phyloP scores from a whole-genome alignment of 331 rosid genomes.

The Rosa hybrid region DNA sequence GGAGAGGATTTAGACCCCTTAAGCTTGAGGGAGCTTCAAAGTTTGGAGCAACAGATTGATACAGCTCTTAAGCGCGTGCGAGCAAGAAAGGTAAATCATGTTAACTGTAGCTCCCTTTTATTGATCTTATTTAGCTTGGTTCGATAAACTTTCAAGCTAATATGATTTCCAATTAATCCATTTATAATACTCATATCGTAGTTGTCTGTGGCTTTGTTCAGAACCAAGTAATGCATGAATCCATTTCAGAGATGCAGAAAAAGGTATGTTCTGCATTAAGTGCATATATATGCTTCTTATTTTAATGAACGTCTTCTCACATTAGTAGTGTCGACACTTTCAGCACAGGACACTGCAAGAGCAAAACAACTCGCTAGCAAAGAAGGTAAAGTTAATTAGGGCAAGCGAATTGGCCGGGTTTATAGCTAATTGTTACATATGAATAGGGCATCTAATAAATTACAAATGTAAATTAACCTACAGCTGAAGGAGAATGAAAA shows the following conservation, averaged over 20 bases:
- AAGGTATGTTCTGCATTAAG: conserved; percentile 41
- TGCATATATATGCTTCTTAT: not conserved
- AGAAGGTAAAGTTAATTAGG: conserved; percentile 41
- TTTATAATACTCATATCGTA: not conserved
- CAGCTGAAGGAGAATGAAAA: conserved; percentile 65
- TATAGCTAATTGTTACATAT: not conserved
- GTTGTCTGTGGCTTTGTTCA: conserved; percentile 24
- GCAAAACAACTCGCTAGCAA: conserved; percentile 57
- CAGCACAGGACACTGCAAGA: conserved; percentile 65
- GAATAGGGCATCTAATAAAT: not conserved
- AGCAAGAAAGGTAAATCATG: conserved; percentile 57
- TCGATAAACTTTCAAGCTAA: not conserved
- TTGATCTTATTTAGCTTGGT: not conserved
- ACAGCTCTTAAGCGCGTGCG: conserved; percentile 71
- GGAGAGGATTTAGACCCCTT: conserved; percentile 68
- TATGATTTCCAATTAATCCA: not conserved
- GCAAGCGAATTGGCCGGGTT: not conserved
- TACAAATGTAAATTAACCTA: not conserved
- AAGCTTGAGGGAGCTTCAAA: conserved; percentile 70
- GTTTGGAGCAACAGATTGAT: conserved; percentile 75
- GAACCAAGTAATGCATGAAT: conserved; percentile 50
- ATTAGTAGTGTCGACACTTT: conserved; percentile 18
- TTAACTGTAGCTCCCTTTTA: not conserved
- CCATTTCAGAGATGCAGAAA: conserved; percentile 45
- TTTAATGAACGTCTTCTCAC: conserved; percentile 4